These are phyloP conservation scores for Fomitopsis schrenkii DNA, from an alignment of 1,284 basidiomycete genomes.

Conservation along the genomic window DNA sequence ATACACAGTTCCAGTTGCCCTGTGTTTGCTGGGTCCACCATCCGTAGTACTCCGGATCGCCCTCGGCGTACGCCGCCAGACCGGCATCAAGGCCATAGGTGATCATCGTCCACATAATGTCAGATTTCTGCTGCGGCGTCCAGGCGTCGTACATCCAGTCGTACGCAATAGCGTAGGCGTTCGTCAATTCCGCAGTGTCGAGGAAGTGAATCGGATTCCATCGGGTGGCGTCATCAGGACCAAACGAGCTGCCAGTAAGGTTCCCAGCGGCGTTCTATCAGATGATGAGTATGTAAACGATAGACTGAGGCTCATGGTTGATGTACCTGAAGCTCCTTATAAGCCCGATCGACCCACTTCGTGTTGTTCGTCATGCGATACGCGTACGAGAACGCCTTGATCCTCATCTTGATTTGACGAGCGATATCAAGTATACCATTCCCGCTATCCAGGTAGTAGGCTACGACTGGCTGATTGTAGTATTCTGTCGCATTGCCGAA, in stretches of 20 bases:
- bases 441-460: slow-evolving; percentile 76
- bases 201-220: slow-evolving; percentile 95
- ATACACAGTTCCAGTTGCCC: slow-evolving; percentile 98
- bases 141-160: slow-evolving; percentile 94
- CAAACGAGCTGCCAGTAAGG: slow-evolving; percentile 51
- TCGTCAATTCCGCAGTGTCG: slow-evolving; percentile 86
- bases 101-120: slow-evolving; percentile 76
- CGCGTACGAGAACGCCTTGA: slow-evolving; percentile 93
- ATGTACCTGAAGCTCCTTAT: slow-evolving; percentile 75
- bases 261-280: slow-evolving; percentile 70
- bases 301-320: slow-evolving; percentile 12
- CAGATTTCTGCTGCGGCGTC: slow-evolving; percentile 67
- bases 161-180: slow-evolving; percentile 89
- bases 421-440: slow-evolving; percentile 94
- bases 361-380: slow-evolving; percentile 91
- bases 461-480: slow-evolving; percentile 55
- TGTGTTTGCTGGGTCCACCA: slow-evolving; percentile 59
- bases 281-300: not conserved
- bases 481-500: slow-evolving; percentile 85
- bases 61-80: slow-evolving; percentile 43
- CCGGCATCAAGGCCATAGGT: slow-evolving; percentile 75
- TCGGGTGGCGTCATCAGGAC: slow-evolving; percentile 47
- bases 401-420: slow-evolving; percentile 83
- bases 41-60: slow-evolving; percentile 38
- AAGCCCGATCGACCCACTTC: slow-evolving; percentile 82